A percentile compares a stretch with the other conserved stretches of the same genome.
Evolutionary conservation across 352 stramenopile species (phyloP).

Genomic region (Globisporangium viniferum): DNA sequence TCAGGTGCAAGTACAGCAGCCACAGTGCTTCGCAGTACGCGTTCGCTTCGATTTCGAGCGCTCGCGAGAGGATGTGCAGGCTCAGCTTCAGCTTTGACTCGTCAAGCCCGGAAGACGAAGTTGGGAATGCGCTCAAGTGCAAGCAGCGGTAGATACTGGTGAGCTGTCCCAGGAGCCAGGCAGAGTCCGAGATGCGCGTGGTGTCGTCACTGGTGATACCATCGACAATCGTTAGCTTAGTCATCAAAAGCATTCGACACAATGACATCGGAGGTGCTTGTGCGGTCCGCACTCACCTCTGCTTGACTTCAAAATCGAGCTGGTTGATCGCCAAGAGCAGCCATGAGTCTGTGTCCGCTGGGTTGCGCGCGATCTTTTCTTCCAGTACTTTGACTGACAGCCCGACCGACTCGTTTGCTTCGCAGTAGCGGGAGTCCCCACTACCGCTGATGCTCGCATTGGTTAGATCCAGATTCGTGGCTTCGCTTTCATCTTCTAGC

Average conservation of each 20-base stretch:
- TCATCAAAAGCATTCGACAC: neutral
- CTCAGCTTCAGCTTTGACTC: constrained; percentile 19
- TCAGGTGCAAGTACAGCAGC: constrained; percentile 31
- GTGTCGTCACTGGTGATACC: constrained; percentile 22
- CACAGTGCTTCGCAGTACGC: constrained; percentile 36
- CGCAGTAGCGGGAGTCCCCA: constrained; percentile 31
- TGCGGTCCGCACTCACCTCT: constrained; percentile 18
- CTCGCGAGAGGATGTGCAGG: constrained; percentile 28
- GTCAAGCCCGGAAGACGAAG: neutral
- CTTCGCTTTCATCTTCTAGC: constrained; percentile 5
- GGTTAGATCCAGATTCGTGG: neutral
- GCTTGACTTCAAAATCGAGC: constrained; percentile 36
- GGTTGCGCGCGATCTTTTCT: constrained; percentile 25
- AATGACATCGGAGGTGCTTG: neutral
- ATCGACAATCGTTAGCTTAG: neutral
- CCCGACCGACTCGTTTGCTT: constrained; percentile 15
- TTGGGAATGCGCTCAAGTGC: constrained; percentile 1
- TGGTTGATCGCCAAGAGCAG: constrained; percentile 49
- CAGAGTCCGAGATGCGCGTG: constrained; percentile 15
- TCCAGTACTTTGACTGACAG: constrained; percentile 23
- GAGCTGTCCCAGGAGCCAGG: constrained; percentile 19
- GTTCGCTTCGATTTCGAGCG: constrained; percentile 35
- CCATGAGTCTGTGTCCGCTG: constrained; percentile 38
- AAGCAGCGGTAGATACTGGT: constrained; percentile 18
- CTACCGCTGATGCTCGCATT: neutral